These are phyloP conservation scores for Candolleomyces efflorescens DNA, from an alignment of 768 basidiomycete species.

Conservation along the genomic window DNA sequence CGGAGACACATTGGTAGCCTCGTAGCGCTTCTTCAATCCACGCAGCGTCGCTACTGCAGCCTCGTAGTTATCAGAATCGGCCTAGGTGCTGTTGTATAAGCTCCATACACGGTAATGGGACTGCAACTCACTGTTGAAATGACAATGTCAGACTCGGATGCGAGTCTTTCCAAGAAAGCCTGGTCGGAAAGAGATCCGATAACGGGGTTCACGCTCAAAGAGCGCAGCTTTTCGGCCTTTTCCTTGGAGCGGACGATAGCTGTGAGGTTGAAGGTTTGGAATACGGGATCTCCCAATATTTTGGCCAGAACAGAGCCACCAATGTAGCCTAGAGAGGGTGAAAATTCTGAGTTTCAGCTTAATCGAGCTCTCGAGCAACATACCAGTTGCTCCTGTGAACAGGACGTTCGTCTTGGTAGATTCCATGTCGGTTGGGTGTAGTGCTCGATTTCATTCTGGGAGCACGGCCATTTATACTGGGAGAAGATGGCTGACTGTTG, in stretches of 20 bases:
- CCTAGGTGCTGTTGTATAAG: conserved; percentile 16
- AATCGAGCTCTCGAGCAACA: not conserved
- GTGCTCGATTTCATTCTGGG: too few relatives aligned
- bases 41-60: conserved; percentile 43
- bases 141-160: conserved; percentile 41
- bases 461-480: too few relatives aligned
- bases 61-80: conserved; percentile 39
- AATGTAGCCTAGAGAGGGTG: conserved; percentile 36
- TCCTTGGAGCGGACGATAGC: conserved; percentile 41
- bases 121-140: conserved; percentile 30
- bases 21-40: conserved; percentile 46
- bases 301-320: conserved; percentile 42
- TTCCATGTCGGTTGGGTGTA: too few relatives aligned
- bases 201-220: conserved; percentile 31
- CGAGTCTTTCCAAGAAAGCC: conserved; percentile 36
- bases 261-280: conserved; percentile 32
- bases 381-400: conserved; percentile 40
- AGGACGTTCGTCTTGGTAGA: conserved; percentile 30
- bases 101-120: not conserved
- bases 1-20: conserved; percentile 36
- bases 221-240: conserved; percentile 39
- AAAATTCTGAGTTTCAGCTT: not conserved
- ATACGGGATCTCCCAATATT: conserved; percentile 34
- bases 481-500: too few relatives aligned
- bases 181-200: conserved; percentile 44